Conservation (phyloP, 2,329 filamentous ascomycete genomes). For the Dothistroma pini region DNA sequence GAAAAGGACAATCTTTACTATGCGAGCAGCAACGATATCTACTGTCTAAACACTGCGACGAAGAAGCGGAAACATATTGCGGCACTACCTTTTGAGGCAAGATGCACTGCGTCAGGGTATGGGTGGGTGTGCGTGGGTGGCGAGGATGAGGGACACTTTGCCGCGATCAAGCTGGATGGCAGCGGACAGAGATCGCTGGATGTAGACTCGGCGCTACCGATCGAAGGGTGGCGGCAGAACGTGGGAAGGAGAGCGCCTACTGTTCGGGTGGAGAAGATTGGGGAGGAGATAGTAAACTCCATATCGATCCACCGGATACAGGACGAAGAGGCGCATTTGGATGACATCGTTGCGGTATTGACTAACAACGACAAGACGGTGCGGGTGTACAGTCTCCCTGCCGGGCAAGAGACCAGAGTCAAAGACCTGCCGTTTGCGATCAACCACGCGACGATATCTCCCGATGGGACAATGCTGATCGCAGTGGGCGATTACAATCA, state of each 20-base stretch:
- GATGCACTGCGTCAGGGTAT: conserved; percentile 79
- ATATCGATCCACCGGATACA: conserved; percentile 60
- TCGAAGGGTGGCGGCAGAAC: conserved; percentile 38
- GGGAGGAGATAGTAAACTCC: conserved; percentile 63
- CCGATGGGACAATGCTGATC: conserved; percentile 74
- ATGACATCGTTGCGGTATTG: conserved; percentile 65
- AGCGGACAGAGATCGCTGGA: conserved; percentile 41
- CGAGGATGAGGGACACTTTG: conserved; percentile 77
- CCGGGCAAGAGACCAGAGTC: conserved; percentile 64
- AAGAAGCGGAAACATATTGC: conserved; percentile 70
- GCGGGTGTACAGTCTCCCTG: conserved; percentile 71
- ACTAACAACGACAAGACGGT: conserved; percentile 92
- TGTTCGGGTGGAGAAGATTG: conserved; percentile 56
- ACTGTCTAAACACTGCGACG: conserved; percentile 59
- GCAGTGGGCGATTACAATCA: conserved; percentile 85
- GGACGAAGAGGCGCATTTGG: conserved; percentile 47
- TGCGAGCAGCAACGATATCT: conserved; percentile 65
- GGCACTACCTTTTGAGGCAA: conserved; percentile 64
- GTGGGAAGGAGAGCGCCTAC: conserved; percentile 34
- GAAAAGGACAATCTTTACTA: conserved; percentile 79
- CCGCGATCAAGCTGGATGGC: conserved; percentile 63
- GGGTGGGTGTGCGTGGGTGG: conserved; percentile 92
- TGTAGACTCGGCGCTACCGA: conserved; percentile 56
- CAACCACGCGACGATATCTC: conserved; percentile 92
- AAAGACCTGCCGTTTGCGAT: conserved; percentile 78